Evolutionary conservation across 768 basidiomycete genomes (phyloP), one percentile per base, ranked within the genome.

Genomic region (Hericium erinaceus): DNA sequence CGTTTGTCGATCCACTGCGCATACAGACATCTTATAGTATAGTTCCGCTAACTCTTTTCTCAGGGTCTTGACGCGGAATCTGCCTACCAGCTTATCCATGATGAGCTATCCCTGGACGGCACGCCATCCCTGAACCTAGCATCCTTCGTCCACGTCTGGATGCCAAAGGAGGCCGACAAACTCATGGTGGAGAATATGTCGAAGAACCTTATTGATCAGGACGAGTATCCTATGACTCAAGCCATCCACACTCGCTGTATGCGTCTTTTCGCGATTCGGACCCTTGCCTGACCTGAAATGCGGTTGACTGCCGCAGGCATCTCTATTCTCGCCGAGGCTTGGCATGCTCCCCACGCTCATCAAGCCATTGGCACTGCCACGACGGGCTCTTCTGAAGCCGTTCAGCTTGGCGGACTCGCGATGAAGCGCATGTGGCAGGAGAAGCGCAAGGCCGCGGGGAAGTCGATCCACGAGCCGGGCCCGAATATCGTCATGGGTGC

Each of bases 361-460:
- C 66, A 78, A 48, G 83, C 85, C 1, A 77, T 86, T 44, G 85
- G 85, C 1, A 84, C 84, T 0, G 84, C 84, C 5, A 87, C 85
- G 4, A 86, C 84, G 1, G 85, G 85, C 9, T 81, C 80, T 6
- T 84, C 80, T 4, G 85, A 87, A 68, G 85, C 85, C 4, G 85
- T 87, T 65, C 82, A 83, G 68, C 82, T 87, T 12, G 85, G 83
- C 6, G 85, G 85, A 44, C 73, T 87, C n/a, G 84, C 85, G 38
- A 78, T 87, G 77, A 87, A 87, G 72, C 79, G 81, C 63, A 68
- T 77, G 55, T 87, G 85, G 85, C 85, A 87, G 65, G 80, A 77
- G 61, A 79, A 76, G 66, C 80, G 82, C 70, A 84, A 82, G 68
- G 78, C 77, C 2, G 77, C 74, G 0, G 85, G 85, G n/a, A 86